Evolutionary conservation across 805 yeast species (phyloP).

Genomic region (Grigorovia transvaalensis): DNA sequence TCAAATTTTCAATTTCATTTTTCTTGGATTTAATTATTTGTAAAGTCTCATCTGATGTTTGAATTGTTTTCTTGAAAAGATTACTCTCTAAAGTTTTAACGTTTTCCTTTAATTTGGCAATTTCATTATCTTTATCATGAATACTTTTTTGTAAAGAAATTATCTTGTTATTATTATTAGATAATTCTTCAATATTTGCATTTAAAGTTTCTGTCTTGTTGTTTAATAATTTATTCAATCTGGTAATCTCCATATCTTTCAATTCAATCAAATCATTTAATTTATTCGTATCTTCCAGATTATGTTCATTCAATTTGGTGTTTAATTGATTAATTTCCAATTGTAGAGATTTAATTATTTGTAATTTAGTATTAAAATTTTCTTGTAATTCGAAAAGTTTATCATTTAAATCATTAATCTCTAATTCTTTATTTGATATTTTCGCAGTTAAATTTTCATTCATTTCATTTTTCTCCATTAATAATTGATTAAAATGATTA

Average conservation of each 20-base stretch:
- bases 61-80: conserved; percentile 13
- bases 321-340: conserved; percentile 1
- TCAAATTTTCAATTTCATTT: conserved; percentile 9
- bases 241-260: neutral
- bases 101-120: conserved; percentile 1
- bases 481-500: conserved; percentile 8
- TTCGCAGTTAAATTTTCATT: neutral
- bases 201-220: neutral
- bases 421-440: neutral
- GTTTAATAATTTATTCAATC: neutral
- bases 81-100: conserved; percentile 10
- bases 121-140: neutral
- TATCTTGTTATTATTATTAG: neutral
- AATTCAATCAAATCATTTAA: conserved; percentile 1
- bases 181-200: neutral
- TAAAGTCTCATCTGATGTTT: conserved; percentile 12
- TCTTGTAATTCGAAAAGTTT: neutral
- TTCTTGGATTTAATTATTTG: conserved; percentile 13
- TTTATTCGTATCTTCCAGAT: neutral
- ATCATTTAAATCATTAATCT: neutral
- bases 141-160: neutral
- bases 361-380: neutral
- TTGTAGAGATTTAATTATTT: conserved; percentile 1
- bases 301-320: neutral
- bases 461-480: neutral